Evolutionary conservation across 2,329 filamentous ascomycete genomes (phyloP), one percentile per base, ranked within the genome.

Genomic region (Neofusicoccum kwambonambiense): DNA sequence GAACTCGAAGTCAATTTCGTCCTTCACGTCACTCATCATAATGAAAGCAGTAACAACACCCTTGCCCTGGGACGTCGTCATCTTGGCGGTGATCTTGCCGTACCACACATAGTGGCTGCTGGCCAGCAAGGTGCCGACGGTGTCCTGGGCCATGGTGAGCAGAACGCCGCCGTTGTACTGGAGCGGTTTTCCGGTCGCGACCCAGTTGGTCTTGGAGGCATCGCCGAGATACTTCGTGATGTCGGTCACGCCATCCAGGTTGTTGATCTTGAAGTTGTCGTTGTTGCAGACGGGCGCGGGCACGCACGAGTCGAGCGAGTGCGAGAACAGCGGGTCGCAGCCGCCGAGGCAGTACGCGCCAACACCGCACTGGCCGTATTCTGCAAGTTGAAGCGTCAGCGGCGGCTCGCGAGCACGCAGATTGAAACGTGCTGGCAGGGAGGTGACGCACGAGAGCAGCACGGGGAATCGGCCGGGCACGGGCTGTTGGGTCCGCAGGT

Each of bases 1-100:
- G 76, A 90, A 98, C 78, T 99, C 95, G 76, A 92, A 98, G 81
- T 99, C 95, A 73, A 99, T 97, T 79, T 99, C 95, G 74, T 99
- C 95, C 84, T 97, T 96, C 74, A 96, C 90, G 73, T 98, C 94
- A 41, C 91, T 93, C 78, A 97, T 87, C 74, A 98, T 83, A 76
- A 99, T 99, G 76, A 99, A 99, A 35, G 93, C 94, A 1, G 93
- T 96, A n/a, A 99, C 90, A 22, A 99, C 95, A 83, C 95, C 95
- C 51, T 83, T 81, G 65, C 93, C 93, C 73, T 91, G 89, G 69
- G 89, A 90, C 0, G 93, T 94, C 83, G 92, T 95, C 77, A 98
- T 83, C 64, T 82, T 90, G 63, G 92, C 92, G 77, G 90, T 90
- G 72, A 97, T 89, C 78, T 91, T 97, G 74, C 95, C 95, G 78